Conservation (phyloP, 306 rosid species). For the Cicer arietinum region DNA sequence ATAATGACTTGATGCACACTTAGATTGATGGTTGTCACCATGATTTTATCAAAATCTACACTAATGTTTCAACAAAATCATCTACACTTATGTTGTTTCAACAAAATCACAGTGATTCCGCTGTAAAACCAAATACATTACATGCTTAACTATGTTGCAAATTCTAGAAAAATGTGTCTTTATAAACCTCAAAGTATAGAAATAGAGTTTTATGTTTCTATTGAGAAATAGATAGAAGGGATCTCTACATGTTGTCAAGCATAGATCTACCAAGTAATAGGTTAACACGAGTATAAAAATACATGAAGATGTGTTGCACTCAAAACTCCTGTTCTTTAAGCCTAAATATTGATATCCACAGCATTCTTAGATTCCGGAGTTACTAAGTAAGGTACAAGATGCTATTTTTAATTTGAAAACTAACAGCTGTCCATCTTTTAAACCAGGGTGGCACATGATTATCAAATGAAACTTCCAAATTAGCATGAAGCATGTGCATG, state of each 20-base stretch:
- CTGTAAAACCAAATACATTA: too few relatives aligned
- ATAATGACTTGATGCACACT: background rate
- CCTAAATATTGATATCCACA: slow-evolving; percentile 12
- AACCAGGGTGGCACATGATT: slow-evolving; percentile 8
- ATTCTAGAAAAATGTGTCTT: background rate
- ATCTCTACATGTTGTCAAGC: background rate
- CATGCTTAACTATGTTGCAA: background rate
- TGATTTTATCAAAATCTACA: too few relatives aligned
- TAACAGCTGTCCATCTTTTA: background rate
- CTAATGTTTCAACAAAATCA: too few relatives aligned
- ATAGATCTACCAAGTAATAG: background rate
- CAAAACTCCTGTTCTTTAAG: slow-evolving; percentile 9
- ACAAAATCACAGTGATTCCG: too few relatives aligned
- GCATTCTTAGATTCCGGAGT: slow-evolving; percentile 8
- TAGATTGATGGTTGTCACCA: too few relatives aligned
- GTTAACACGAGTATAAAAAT: background rate
- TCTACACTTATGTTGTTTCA: too few relatives aligned
- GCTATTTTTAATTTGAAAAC: slow-evolving; percentile 36
- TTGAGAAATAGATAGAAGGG: background rate
- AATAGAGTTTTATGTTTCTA: background rate
- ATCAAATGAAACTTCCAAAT: slow-evolving; percentile 33
- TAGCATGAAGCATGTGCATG: slow-evolving; percentile 39
- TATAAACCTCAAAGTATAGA: background rate
- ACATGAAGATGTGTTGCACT: slow-evolving; percentile 13
- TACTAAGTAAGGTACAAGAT: background rate